Evolutionary conservation across 176 grass and related monocot species (phyloP).

Genomic region (Thalia dealbata): DNA sequence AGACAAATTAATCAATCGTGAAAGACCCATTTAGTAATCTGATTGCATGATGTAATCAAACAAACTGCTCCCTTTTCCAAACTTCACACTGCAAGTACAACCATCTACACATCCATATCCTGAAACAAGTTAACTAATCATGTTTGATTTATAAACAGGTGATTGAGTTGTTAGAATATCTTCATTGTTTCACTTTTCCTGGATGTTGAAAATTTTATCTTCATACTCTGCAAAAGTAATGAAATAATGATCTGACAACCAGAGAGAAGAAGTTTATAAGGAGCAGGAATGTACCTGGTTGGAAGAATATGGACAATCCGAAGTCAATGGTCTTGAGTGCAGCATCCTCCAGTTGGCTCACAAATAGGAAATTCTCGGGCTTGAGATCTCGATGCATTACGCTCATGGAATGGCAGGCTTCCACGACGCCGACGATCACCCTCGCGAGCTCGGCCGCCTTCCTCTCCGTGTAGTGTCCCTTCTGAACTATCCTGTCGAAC

Average conservation of each 20-base stretch:
- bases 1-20: neutral
- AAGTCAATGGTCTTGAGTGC: constrained; percentile 15
- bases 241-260: neutral
- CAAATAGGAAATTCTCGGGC: constrained; percentile 15
- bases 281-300: neutral
- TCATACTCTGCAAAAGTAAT: no score
- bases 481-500: constrained; percentile 14
- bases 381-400: constrained; percentile 19
- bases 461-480: constrained; percentile 15
- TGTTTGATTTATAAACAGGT: no score
- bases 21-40: neutral
- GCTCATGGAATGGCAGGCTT: constrained; percentile 13
- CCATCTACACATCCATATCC: no score
- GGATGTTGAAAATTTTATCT: no score
- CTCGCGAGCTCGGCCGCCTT: constrained; percentile 9
- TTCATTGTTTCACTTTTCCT: no score
- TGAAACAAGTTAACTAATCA: no score
- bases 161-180: no score
- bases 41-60: neutral
- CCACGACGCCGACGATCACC: constrained; percentile 13
- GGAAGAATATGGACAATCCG: constrained; percentile 15
- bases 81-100: no score
- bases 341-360: constrained; percentile 11
- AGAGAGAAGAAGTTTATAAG: neutral
- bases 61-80: no score